Base-by-base conservation (phyloP, 2,329 filamentous ascomycete species). In the Trichoderma sp. region DNA sequence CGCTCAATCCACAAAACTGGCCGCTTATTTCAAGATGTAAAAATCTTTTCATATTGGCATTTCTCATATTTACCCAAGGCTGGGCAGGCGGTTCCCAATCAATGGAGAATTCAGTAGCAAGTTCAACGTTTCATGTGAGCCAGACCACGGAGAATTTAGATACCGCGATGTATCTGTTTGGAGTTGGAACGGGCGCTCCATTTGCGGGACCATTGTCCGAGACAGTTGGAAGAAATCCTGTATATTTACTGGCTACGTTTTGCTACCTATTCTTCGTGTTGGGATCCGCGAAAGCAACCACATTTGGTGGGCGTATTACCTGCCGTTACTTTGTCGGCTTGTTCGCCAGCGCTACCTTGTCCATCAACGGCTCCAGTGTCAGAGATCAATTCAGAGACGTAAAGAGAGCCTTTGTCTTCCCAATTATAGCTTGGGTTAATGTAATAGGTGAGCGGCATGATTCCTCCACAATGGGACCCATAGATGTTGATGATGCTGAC, bases 281-380 rank as follows among this genome's bases (percentile, higher is more conserved):
- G 79, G 87, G 85, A 0, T 84, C 85, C 0, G 88, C 83, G 1
- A 78, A 89, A n/a, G 80, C 87, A 1, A 85, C 85, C 4, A 87
- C 85, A 27, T 84, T 89, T 71, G 83, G 80, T 0, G 85, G 85
- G 4, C 86, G 88, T 71, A 80, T 89, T 7, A 83, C 84, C 0
- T 89, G 88, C 74, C 85, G 88, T 3, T 89, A 88, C 76, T 77
- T 89, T 4, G 85, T 88, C 2, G 87, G 88, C 3, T 80, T 88
- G 65, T 88, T 87, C 71, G 78, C 79, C 11, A 82, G 81, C 59
- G 77, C 80, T 1, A 83, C 82, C 0, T 74, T 83, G 35, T 78
- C 86, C 81, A 76, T 85, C 81, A 77, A 88, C 84, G 63, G 87
- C 83, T 21, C 81, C 84, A 77, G 87, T 83, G 59, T 88, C 80